Percentiles rank a stretch among this genome's conserved stretches.
These are phyloP conservation scores for Mortierella sp. DNA, from an alignment of 371 early-diverging fungal species.

Conservation along the genomic window DNA sequence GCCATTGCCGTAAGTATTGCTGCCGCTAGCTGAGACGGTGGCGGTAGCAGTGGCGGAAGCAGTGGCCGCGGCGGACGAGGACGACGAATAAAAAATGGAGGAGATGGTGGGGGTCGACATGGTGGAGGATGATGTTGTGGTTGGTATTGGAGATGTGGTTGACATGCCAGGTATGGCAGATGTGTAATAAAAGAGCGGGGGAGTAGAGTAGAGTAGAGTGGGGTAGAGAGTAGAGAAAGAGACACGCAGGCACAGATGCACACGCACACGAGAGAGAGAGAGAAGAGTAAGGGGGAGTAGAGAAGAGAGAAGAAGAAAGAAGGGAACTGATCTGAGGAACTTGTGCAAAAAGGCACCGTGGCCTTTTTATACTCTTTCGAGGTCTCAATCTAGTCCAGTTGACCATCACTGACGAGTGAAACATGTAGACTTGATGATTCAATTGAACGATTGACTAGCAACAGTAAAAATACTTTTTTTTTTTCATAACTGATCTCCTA, in stretches of 20 bases:
- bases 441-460: neutral
- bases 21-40: neutral
- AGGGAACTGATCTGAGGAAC: neutral
- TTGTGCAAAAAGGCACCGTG: neutral
- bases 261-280: neutral
- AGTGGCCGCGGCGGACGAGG: neutral
- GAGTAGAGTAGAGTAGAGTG: neutral
- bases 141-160: constrained; percentile 5
- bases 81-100: too few relatives aligned
- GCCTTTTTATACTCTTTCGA: neutral
- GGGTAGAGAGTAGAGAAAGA: neutral
- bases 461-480: neutral
- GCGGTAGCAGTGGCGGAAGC: neutral
- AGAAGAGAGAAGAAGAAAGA: neutral
- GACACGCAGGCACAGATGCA: neutral
- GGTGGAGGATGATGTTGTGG: neutral
- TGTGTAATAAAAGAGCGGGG: neutral
- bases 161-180: neutral
- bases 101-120: neutral
- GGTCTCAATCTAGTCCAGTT: too few relatives aligned
- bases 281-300: neutral
- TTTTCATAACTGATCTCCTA: neutral
- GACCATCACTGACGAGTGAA: neutral
- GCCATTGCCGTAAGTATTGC: neutral
- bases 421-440: neutral